These are phyloP conservation scores for Nannizziopsis barbatae DNA, from an alignment of 2,329 filamentous ascomycete genomes.

Conservation along the genomic window DNA sequence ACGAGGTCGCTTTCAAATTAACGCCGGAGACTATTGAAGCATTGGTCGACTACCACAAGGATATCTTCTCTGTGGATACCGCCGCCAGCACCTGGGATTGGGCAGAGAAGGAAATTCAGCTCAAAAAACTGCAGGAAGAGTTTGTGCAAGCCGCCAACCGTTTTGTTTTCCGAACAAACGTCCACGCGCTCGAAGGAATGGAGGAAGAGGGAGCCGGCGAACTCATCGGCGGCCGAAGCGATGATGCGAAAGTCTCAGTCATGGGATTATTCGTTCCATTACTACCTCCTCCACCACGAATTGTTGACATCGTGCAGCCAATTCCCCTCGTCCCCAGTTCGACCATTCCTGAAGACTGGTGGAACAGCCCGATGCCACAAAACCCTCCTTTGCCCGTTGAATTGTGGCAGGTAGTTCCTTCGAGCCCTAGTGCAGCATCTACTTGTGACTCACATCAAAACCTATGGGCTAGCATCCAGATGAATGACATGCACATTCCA, in stretches of 20 bases:
- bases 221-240: conserved; percentile 78
- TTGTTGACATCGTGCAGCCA: conserved; percentile 80
- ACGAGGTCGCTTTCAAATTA: conserved; percentile 96
- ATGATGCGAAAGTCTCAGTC: conserved; percentile 84
- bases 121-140: conserved; percentile 95
- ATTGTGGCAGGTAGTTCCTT: conserved; percentile 81
- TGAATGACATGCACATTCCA: conserved; percentile 61
- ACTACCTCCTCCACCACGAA: conserved; percentile 73
- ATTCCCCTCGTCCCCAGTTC: conserved; percentile 78
- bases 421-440: conserved; percentile 69
- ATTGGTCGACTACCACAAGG: conserved; percentile 90
- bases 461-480: conserved; percentile 68
- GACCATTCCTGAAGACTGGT: conserved; percentile 61
- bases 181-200: conserved; percentile 80
- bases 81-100: conserved; percentile 85
- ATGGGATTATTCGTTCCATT: conserved; percentile 74
- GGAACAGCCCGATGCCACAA: conserved; percentile 58
- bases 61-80: conserved; percentile 82
- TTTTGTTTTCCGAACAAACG: conserved; percentile 86
- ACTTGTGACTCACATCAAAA: conserved; percentile 59
- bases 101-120: conserved; percentile 90
- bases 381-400: conserved; percentile 60
- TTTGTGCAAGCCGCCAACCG: conserved; percentile 95
- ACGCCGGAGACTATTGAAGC: conserved; percentile 88
- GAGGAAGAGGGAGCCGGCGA: conserved; percentile 95